Base-by-base conservation (phyloP, 202 grass and related monocot species). In the Panicum hallii region DNA sequence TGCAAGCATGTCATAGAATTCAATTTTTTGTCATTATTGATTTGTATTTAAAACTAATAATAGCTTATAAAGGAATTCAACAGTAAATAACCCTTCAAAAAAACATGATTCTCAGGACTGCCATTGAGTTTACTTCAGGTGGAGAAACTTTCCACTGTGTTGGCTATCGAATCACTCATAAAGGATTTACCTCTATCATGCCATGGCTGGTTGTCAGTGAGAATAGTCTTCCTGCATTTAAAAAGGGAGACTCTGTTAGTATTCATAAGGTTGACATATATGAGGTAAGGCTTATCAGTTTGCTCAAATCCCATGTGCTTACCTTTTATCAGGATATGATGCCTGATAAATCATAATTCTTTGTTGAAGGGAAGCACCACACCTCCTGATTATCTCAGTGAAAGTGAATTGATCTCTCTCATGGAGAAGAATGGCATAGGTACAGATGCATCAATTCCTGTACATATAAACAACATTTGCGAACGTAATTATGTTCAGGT, bases 181-280 rank as follows among this genome's bases (percentile, higher is more conserved):
- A 93, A 98, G 95, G 93, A 63, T 98, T 98, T 95, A 98, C 95
- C 42, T 95, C 93, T 78, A 95, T 98, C 67, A 98, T 98, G 95
- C 93, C 95, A 75, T 98, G 95, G 95, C 56, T 95, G 48, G 85
- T 87, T 86, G 87, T 93, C 54, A 87, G 80, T 89, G 93, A 98
- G 86, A 93, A 86, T 84, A 93, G 74, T 86, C 78, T 98, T 71
- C 93, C 95, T 77, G 78, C 86, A 79, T 98, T 95, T 77, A 87
- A 75, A 66, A 93, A 92, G 42, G 93, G 87, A 0, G 93, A 98
- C 26, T 77, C 63, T 57, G 73, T 98, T 53, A 90, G 12, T 75
- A 91, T 95, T 76, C 69, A 90, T 75, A 98, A 95, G 79, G 89
- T 95, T 76, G 95, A 95, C 64, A 83, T 98, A 79, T 88, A 90